These are phyloP conservation scores for Peronospora belbahrii DNA, from an alignment of 352 stramenopile genomes.

Conservation along the genomic window DNA sequence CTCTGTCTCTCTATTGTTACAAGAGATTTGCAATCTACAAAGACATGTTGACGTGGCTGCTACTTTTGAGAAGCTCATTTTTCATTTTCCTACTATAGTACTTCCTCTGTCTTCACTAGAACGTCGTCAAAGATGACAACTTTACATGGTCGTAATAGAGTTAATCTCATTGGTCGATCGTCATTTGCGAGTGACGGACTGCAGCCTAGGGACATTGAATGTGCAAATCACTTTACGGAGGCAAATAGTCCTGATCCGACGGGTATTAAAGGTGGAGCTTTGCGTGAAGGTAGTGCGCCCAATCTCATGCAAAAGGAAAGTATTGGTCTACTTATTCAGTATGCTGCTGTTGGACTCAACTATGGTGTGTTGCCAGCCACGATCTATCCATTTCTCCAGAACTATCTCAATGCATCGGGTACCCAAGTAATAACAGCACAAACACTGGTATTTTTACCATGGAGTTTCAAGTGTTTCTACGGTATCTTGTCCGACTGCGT, in stretches of 20 bases:
- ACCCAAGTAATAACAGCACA: conserved; percentile 15
- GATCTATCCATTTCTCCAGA: conserved; percentile 27
- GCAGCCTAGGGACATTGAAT: conserved; percentile 14
- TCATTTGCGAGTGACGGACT: conserved; percentile 31
- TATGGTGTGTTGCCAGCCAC: conserved; percentile 37
- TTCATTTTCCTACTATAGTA: too few species aligned
- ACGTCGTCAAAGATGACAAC: too few species aligned
- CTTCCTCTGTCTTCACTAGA: too few species aligned
- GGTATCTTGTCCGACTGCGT: conserved; percentile 22
- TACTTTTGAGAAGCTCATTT: too few species aligned
- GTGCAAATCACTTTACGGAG: conserved; percentile 12
- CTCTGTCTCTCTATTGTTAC: too few species aligned
- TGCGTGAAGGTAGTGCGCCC: conserved; percentile 28
- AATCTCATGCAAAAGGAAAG: conserved; percentile 34
- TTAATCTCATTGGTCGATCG: not conserved
- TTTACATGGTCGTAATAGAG: too few species aligned
- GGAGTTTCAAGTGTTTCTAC: conserved; percentile 29
- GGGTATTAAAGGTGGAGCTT: conserved; percentile 30
- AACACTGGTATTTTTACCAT: conserved; percentile 22
- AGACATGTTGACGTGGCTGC: too few species aligned
- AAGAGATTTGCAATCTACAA: too few species aligned
- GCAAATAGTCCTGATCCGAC: conserved; percentile 18
- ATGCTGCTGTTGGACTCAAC: conserved; percentile 42
- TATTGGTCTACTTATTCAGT: conserved; percentile 40
- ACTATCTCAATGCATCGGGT: conserved; percentile 27